Base-by-base conservation (phyloP, 2,329 filamentous ascomycete species). In the Neodidymelliopsis sp. region DNA sequence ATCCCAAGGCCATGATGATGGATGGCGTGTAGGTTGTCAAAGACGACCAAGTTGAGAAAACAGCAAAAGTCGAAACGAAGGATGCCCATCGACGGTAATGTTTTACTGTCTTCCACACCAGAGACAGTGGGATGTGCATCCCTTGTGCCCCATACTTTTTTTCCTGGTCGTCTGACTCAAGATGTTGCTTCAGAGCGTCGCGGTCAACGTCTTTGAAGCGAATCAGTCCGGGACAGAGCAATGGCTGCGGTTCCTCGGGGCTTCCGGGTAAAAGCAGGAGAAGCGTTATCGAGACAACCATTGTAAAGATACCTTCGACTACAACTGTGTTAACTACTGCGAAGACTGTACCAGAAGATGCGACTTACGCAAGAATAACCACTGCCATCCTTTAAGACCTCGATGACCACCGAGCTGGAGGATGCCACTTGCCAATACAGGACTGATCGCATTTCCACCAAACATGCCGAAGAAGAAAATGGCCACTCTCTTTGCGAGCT, bases 381-480 rank as follows among this genome's bases (percentile, higher is more conserved):
- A 81, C 52, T 79, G 75, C 79, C 79, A 82, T 0, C 78, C 79
- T 5, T 67, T 65, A 5, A 81, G 53, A 0, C 76, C 75, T 2
- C 70, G 56, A 9, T 58, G 51, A 1, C 74, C 75, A 15, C 77
- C 73, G 13, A 82, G 66, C 41, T 72, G 77, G 6, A 82, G 57
- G 6, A 82, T 76, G 0, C 74, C 78, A 6, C 77, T 77, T 0
- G 77, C 79, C 3, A 82, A 63, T 1, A 82, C 66, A 0, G 79
- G 77, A 19, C 75, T 78, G 2, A 81, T 67, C 0, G 79, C 78
- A 16, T 78, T 78, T 0, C 78, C 79, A 0, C 78, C 74, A 49
- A 81, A 80, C 74, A 81, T 81, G 8, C 79, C 79, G 31, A 82
- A 79, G 60, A 81, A 82, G 48, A 82, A 77, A 0, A 81, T 57